Percentiles rank a stretch among this genome's conserved stretches.
Conservation (phyloP, 2,329 filamentous ascomycete genomes). For the Dothistroma pini region DNA sequence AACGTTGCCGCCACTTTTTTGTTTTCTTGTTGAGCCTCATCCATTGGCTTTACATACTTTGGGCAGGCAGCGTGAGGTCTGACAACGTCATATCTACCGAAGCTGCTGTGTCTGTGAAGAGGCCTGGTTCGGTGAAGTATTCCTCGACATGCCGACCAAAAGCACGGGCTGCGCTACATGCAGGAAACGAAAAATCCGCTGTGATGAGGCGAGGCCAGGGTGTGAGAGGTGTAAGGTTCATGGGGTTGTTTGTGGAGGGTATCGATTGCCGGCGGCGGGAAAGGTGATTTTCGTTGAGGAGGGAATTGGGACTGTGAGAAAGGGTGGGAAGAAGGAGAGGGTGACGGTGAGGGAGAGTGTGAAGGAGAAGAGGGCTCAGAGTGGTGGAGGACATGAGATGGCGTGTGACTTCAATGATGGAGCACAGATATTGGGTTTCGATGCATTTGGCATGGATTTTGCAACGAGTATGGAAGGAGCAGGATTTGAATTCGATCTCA, state of each 20-base stretch:
- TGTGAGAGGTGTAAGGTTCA: constrained; percentile 33
- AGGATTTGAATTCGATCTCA: neutral
- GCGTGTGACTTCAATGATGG: neutral
- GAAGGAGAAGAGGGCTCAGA: neutral
- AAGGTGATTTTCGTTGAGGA: constrained; percentile 30
- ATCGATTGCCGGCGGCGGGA: constrained; percentile 24
- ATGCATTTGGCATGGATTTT: neutral
- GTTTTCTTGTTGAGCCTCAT: no score
- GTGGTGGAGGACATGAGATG: neutral
- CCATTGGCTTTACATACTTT: no score
- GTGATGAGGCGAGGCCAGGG: constrained; percentile 30
- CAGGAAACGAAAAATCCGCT: constrained; percentile 33
- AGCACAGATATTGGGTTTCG: neutral
- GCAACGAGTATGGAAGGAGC: neutral
- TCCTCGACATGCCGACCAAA: constrained; percentile 27
- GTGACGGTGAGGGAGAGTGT: neutral
- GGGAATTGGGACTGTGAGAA: constrained; percentile 21
- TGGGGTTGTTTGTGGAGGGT: constrained; percentile 33
- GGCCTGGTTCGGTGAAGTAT: neutral
- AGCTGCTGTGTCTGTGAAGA: no score
- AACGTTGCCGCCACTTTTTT: no score
- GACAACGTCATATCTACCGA: no score
- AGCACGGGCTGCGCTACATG: constrained; percentile 33
- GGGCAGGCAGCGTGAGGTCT: no score
- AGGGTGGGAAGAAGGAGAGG: neutral